Evolutionary conservation across 1,139 yeast species (phyloP).

Genomic region (Protomyces macrosporus): DNA sequence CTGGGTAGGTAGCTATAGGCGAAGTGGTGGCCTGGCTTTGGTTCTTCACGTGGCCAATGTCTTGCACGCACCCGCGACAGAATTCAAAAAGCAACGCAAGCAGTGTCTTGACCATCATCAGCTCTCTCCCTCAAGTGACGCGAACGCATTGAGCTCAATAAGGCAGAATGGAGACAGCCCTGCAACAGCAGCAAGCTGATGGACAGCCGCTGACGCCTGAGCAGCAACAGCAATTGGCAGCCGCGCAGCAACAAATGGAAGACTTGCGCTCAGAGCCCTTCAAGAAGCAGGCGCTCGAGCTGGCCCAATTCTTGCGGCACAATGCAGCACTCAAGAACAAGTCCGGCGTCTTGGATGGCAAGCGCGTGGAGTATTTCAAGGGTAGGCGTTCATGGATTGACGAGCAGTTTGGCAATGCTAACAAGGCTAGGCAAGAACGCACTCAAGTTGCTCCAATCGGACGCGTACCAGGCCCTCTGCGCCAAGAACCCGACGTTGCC

Average conservation of each 20-base stretch:
- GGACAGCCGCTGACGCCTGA: slow-evolving; percentile 55
- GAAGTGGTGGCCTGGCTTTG: too few relatives aligned
- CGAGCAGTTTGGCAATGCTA: neutral
- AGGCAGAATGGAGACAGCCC: too few relatives aligned
- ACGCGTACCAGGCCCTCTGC: slow-evolving; percentile 59
- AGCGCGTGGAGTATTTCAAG: slow-evolving; percentile 74
- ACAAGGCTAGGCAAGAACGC: slow-evolving; percentile 56
- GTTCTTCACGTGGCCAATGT: too few relatives aligned
- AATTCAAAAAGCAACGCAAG: neutral
- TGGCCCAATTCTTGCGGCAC: slow-evolving; percentile 68
- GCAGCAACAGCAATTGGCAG: slow-evolving; percentile 35
- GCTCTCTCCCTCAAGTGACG: neutral
- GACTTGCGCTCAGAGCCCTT: slow-evolving; percentile 20
- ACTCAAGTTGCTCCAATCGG: slow-evolving; percentile 67
- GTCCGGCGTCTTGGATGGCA: slow-evolving; percentile 66
- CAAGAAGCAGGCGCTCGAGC: slow-evolving; percentile 45
- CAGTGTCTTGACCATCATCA: neutral
- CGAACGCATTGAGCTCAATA: too few relatives aligned
- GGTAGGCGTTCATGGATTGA: slow-evolving; percentile 36
- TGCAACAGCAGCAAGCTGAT: slow-evolving; percentile 39
- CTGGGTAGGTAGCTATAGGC: neutral
- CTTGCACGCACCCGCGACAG: neutral
- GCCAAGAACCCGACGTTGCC: slow-evolving; percentile 55
- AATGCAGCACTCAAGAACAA: slow-evolving; percentile 67
- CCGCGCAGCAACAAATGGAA: slow-evolving; percentile 17